These are phyloP conservation scores for Discostella stelligera DNA, from an alignment of 352 stramenopile species.

Conservation along the genomic window DNA sequence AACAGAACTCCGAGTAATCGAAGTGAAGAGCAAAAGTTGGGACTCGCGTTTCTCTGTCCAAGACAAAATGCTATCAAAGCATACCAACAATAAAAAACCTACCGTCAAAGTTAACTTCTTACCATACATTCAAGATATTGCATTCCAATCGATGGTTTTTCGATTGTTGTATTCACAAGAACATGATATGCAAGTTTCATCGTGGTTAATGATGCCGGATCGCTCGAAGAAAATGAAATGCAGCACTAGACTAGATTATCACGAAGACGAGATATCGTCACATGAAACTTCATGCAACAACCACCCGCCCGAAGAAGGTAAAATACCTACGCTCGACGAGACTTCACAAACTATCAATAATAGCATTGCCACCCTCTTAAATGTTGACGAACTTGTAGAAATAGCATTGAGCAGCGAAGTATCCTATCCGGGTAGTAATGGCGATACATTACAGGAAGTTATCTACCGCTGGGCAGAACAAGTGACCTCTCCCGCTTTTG, in stretches of 20 bases:
- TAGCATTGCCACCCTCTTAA: slow-evolving; percentile 39
- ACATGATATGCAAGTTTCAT: slow-evolving; percentile 26
- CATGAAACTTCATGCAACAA: not conserved
- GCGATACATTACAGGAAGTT: slow-evolving; percentile 28
- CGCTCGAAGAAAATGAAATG: slow-evolving; percentile 35
- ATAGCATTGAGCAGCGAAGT: slow-evolving; percentile 29
- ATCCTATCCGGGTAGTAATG: slow-evolving; percentile 38
- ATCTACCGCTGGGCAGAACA: slow-evolving; percentile 34
- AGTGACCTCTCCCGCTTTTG: slow-evolving; percentile 28
- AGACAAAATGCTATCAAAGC: slow-evolving; percentile 25
- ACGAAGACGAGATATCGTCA: not conserved
- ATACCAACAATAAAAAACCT: slow-evolving; percentile 20
- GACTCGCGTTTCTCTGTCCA: slow-evolving; percentile 37
- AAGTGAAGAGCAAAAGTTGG: slow-evolving; percentile 60
- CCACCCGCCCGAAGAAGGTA: not conserved
- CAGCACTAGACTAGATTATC: not conserved
- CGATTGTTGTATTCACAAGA: slow-evolving; percentile 39
- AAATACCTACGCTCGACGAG: slow-evolving; percentile 25
- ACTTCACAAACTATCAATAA: slow-evolving; percentile 38
- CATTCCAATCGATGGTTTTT: slow-evolving; percentile 55
- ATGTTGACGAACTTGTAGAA: slow-evolving; percentile 57
- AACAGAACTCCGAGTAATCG: slow-evolving; percentile 52
- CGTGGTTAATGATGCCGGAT: slow-evolving; percentile 61
- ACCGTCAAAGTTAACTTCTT: slow-evolving; percentile 40
- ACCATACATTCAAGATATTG: slow-evolving; percentile 59